phyloP scores from a whole-genome alignment of 2,329 filamentous ascomycete species.

The Exophiala mesophila region DNA sequence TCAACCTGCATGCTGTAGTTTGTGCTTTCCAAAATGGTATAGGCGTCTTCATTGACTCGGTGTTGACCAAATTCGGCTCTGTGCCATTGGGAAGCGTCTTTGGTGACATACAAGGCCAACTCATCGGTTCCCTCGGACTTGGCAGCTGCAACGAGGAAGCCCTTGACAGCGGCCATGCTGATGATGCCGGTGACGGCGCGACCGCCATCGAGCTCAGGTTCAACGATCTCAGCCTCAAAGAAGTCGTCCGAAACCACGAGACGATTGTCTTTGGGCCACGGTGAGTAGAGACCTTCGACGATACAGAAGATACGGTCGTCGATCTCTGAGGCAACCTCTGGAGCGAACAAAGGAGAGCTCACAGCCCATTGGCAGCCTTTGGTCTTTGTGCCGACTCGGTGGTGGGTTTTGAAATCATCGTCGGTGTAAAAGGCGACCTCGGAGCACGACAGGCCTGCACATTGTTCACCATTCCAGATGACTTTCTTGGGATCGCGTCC shows the following conservation, averaged over 20 bases:
- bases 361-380: constrained; percentile 85
- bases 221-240: constrained; percentile 60
- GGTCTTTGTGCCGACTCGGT: constrained; percentile 57
- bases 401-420: constrained; percentile 70
- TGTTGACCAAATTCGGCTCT: constrained; percentile 84
- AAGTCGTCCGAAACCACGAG: constrained; percentile 78
- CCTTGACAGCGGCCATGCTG: constrained; percentile 78
- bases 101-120: constrained; percentile 84
- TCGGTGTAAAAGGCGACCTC: constrained; percentile 68
- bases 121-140: constrained; percentile 77
- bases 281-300: constrained; percentile 65
- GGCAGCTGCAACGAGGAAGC: constrained; percentile 78
- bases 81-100: constrained; percentile 82
- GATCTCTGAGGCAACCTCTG: constrained; percentile 54
- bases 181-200: constrained; percentile 73
- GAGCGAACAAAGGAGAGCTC: constrained; percentile 61
- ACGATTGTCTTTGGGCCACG: constrained; percentile 67
- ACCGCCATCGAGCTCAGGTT: constrained; percentile 70
- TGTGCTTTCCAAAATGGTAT: constrained; percentile 91
- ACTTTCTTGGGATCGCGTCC: constrained; percentile 78
- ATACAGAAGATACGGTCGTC: constrained; percentile 74
- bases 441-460: constrained; percentile 56
- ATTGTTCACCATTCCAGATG: constrained; percentile 73
- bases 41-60: constrained; percentile 76
- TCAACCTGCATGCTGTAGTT: constrained; percentile 98